Percentiles rank a stretch among this genome's conserved stretches.
Evolutionary conservation across 129 eudicot genomes (phyloP).

Genomic region (Artemisia argyi): DNA sequence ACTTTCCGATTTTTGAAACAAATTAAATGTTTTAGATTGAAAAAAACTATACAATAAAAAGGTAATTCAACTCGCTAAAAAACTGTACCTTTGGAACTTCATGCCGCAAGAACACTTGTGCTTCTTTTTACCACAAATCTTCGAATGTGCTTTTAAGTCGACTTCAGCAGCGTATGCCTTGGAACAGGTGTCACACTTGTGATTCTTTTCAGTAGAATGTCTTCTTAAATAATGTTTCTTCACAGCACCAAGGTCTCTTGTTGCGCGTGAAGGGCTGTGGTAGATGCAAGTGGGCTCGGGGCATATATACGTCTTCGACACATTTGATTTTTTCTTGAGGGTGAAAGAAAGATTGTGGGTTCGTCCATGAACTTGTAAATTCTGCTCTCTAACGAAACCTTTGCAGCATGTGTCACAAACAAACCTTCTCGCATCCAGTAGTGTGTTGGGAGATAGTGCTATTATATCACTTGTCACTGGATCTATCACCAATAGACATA

Average conservation of each 20-base stretch:
- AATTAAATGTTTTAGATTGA: too few relatives aligned
- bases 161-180: constrained; percentile 50
- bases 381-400: constrained; percentile 54
- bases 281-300: constrained; percentile 57
- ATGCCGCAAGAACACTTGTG: constrained; percentile 49
- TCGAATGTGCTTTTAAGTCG: constrained; percentile 54
- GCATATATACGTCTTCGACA: constrained; percentile 39
- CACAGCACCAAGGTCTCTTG: constrained; percentile 62
- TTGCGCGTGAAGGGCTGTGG: constrained; percentile 43
- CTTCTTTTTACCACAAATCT: constrained; percentile 40
- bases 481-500: constrained; percentile 32
- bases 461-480: constrained; percentile 41
- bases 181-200: constrained; percentile 47
- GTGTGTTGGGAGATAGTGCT: constrained; percentile 41
- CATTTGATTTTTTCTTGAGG: constrained; percentile 23
- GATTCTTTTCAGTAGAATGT: constrained; percentile 45
- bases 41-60: too few relatives aligned
- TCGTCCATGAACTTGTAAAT: constrained; percentile 51
- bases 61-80: not conserved
- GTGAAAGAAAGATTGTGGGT: constrained; percentile 54
- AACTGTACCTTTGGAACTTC: constrained; percentile 45
- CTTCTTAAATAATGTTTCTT: constrained; percentile 56
- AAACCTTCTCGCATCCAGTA: constrained; percentile 37
- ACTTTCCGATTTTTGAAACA: too few relatives aligned
- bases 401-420: constrained; percentile 56